A percentile compares a stretch with the other conserved stretches of the same genome.
phyloP scores from a whole-genome alignment of 176 grass and related monocot genomes.

The Lolium perenne region DNA sequence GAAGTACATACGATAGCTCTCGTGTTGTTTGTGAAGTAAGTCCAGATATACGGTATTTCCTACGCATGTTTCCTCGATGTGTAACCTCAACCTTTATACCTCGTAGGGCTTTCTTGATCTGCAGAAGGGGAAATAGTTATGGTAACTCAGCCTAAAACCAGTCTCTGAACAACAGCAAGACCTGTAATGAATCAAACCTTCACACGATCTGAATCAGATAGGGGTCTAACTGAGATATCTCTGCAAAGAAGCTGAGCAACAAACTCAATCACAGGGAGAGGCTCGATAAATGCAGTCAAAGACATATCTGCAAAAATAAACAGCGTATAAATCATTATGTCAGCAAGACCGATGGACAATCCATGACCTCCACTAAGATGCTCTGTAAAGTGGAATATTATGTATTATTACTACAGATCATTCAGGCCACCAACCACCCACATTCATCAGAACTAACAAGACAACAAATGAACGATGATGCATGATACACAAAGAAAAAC shows the following conservation, averaged over 20 bases:
- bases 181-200: constrained; percentile 57
- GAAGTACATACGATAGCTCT: constrained; percentile 76
- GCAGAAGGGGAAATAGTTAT: not conserved
- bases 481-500: not conserved
- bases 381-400: not conserved
- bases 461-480: constrained; percentile 6
- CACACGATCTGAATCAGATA: constrained; percentile 92
- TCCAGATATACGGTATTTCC: constrained; percentile 92
- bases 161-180: not conserved
- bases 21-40: constrained; percentile 88
- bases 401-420: not conserved
- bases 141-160: constrained; percentile 28
- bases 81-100: constrained; percentile 96
- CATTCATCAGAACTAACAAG: constrained; percentile 20
- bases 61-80: constrained; percentile 93
- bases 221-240: constrained; percentile 83
- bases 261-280: constrained; percentile 87
- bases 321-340: not conserved
- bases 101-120: constrained; percentile 90
- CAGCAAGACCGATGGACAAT: not conserved
- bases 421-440: not conserved
- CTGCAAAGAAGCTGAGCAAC: constrained; percentile 90
- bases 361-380: not conserved
- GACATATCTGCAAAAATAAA: constrained; percentile 77
- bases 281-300: constrained; percentile 90